These are phyloP conservation scores for Cladophialophora carrionii DNA, from an alignment of 2,329 filamentous ascomycete genomes.

Conservation along the genomic window DNA sequence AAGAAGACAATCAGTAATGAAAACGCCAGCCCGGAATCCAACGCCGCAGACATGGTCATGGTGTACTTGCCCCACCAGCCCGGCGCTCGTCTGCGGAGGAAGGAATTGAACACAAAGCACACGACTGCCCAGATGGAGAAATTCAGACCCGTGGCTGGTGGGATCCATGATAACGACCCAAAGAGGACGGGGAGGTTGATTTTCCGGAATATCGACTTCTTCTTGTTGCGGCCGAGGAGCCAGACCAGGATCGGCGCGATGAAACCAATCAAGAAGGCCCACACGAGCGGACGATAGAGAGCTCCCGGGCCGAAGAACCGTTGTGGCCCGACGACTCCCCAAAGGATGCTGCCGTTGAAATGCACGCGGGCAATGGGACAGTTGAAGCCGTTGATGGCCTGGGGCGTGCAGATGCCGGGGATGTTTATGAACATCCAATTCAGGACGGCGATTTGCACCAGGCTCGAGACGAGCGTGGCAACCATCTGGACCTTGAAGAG, in stretches of 20 bases:
- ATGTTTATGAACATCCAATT: slow-evolving; percentile 90
- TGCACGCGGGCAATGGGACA: slow-evolving; percentile 86
- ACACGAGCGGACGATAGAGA: slow-evolving; percentile 75
- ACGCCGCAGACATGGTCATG: slow-evolving; percentile 81
- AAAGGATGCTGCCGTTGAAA: slow-evolving; percentile 87
- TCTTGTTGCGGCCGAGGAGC: slow-evolving; percentile 64
- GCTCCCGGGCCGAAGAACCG: slow-evolving; percentile 80
- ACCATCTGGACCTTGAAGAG: slow-evolving; percentile 64
- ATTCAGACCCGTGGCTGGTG: slow-evolving; percentile 80
- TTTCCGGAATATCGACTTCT: slow-evolving; percentile 68
- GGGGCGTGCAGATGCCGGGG: slow-evolving; percentile 72
- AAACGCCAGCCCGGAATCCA: slow-evolving; percentile 81
- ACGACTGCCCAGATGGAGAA: slow-evolving; percentile 86
- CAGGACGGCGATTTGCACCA: slow-evolving; percentile 80
- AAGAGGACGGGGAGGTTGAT: slow-evolving; percentile 83
- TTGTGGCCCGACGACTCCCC: slow-evolving; percentile 81
- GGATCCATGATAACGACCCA: slow-evolving; percentile 82
- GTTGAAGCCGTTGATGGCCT: slow-evolving; percentile 84
- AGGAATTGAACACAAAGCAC: slow-evolving; percentile 78
- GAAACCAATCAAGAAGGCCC: slow-evolving; percentile 78
- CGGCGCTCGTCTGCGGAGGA: slow-evolving; percentile 68
- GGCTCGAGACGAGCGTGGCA: slow-evolving; percentile 68
- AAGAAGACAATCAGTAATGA: slow-evolving; percentile 85
- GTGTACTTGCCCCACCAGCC: slow-evolving; percentile 92
- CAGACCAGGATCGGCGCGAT: slow-evolving; percentile 74